Base-by-base conservation (phyloP, 352 stramenopile genomes). In the Phytophthora quininea region DNA sequence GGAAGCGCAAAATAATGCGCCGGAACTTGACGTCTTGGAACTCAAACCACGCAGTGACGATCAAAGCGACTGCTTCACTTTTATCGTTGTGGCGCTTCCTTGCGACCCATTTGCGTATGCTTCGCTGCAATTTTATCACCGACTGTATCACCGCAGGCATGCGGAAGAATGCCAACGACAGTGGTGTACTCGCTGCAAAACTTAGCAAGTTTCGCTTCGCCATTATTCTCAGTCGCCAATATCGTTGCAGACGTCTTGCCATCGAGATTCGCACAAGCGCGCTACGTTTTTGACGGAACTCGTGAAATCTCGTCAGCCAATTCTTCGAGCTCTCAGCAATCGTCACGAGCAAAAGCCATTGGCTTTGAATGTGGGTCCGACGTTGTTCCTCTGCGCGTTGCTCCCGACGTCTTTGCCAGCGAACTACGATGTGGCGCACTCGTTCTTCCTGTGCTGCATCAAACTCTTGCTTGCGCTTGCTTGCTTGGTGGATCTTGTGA, bases 1-100 rank as follows among this genome's bases (percentile, higher is more conserved):
- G 81, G 51, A 93, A 94, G 15, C 84, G 79, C 43, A 92, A 60
- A 53, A 94, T 92, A 9, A 94, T 73, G 7, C 86, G 82, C 9
- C 86, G 84, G 42, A 93, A 94, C 56, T 94, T 94, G 33, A 90
- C 84, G 53, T 94, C 86, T 54, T 94, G 84, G 63, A 92, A 92
- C 63, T 92, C 86, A 43, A 89, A 71, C 82, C 82, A 91, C 6
- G 80, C 86, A 35, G 82, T 92, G 35, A 94, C 72, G 37, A 93
- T 92, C 38, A 91, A 61, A 8, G 69, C 62, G 4, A 89, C 60
- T 0, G 74, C 74, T 8, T 58, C 49, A 10, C 51, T 42, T 3
- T 73, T 70, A 27, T 79, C 31, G 2, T n/a, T 27, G 2, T 63
- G 19, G 9, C 70, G 69, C 35, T 79, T 78, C 19, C 48, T 48